Evolutionary conservation across 2,329 filamentous ascomycete species (phyloP), one percentile per base, ranked within the genome.

Genomic region (Penicillium sp.): DNA sequence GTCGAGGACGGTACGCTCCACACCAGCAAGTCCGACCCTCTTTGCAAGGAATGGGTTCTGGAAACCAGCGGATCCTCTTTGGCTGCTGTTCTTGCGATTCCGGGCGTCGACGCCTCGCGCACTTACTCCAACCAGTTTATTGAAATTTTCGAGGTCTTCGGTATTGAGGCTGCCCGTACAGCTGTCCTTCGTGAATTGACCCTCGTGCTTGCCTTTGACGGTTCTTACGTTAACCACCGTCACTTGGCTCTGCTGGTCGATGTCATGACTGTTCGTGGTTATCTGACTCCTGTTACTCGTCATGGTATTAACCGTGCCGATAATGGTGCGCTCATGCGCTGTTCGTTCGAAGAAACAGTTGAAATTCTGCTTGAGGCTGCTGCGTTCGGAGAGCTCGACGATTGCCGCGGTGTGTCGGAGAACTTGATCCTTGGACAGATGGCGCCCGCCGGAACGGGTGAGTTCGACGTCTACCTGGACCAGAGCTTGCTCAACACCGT

Each of bases 221-320:
- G 95, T 83, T 97, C 94, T 15, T 99, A 99, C 73, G 94, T 99
- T 82, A 99, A 99, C 74, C 91, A 97, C 77, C 91, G 94, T 68
- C 94, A 99, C 79, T 86, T 99, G 79, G 90, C 92, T 46, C 85
- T 99, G 35, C 82, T 99, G 50, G 91, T 95, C 61, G 94, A 99
- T 77, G 91, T 99, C 60, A 99, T 99, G 94, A 97, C 92, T 29
- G 91, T 95, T 67, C 86, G 94, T 67, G 94, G 94, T 63, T 88
- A 89, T 66, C 87, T 99, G 68, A 96, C 96, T 74, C 93, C 94
- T 15, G 93, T 99, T 60, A 99, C 94, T 53, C 90, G 94, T 76
- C 94, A 99, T 72, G 94, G 94, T 77, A 99, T 99, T 79, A 99
- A 99, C 79, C 87, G 94, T 67, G 91, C 93, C 27, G 94, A 99